Evolutionary conservation across 331 rosid species (phyloP).

Genomic region (Cydonia oblonga): DNA sequence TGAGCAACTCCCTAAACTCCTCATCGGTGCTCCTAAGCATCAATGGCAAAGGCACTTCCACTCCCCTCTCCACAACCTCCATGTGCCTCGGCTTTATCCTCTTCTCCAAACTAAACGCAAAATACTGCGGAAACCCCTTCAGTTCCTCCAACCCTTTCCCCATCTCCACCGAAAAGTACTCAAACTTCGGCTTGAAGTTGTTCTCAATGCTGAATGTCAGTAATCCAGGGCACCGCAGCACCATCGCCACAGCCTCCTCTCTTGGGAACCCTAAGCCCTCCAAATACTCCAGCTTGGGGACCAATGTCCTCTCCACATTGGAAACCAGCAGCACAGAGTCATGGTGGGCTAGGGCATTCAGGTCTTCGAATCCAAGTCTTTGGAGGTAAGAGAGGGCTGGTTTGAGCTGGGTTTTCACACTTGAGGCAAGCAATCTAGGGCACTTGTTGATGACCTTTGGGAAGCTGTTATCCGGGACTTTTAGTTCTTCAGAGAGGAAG

Average conservation of each 20-base stretch:
- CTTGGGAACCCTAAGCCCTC: constrained; percentile 44
- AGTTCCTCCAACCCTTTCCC: constrained; percentile 45
- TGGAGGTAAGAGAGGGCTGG: constrained; percentile 59
- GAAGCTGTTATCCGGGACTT: constrained; percentile 47
- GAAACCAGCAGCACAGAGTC: constrained; percentile 72
- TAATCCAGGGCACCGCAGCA: constrained; percentile 62
- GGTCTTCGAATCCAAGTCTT: constrained; percentile 62
- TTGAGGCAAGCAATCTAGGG: constrained; percentile 75
- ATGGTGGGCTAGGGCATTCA: constrained; percentile 50
- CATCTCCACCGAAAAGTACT: constrained; percentile 53
- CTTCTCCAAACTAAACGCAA: constrained; percentile 80
- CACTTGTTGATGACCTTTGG: constrained; percentile 59
- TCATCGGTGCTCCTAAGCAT: constrained; percentile 79
- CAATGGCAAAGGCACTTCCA: constrained; percentile 36
- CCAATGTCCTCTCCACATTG: constrained; percentile 58
- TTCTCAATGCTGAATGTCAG: constrained; percentile 84
- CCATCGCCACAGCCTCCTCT: constrained; percentile 49
- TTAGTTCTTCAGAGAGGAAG: constrained; percentile 48
- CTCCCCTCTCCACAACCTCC: constrained; percentile 40
- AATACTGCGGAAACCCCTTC: constrained; percentile 75
- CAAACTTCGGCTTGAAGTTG: constrained; percentile 68
- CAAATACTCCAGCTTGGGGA: constrained; percentile 61
- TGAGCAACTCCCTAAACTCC: constrained; percentile 48
- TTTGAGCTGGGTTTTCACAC: constrained; percentile 65
- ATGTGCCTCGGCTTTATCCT: constrained; percentile 76